A percentile compares a stretch with the other conserved stretches of the same genome.
Conservation (phyloP, 768 basidiomycete species). For the Serendipita sp. region DNA sequence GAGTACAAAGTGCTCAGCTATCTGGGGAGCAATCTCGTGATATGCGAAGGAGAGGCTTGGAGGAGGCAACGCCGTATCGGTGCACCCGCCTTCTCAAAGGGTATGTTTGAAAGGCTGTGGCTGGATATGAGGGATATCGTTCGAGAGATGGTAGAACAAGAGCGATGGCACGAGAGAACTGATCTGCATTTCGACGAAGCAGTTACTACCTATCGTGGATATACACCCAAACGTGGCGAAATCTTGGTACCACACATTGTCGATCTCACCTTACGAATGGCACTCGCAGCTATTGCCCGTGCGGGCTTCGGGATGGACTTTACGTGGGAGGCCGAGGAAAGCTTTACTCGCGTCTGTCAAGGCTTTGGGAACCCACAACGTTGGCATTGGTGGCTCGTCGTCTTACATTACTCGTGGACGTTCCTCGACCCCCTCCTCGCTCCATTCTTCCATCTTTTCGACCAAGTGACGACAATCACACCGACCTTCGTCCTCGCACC, state of each 20-base stretch:
- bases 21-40: constrained; percentile 47
- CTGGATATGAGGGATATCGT: constrained; percentile 4
- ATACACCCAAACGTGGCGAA: not conserved
- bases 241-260: not conserved
- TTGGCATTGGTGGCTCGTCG: not conserved
- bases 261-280: constrained; percentile 3
- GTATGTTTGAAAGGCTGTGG: constrained; percentile 4
- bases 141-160: constrained; percentile 3
- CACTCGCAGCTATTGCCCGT: constrained; percentile 1
- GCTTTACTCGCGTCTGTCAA: constrained; percentile 3
- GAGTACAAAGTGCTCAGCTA: constrained; percentile 32
- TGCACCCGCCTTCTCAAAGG: constrained; percentile 1
- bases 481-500: not conserved
- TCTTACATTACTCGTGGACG: not conserved
- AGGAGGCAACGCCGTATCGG: not conserved
- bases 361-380: not conserved
- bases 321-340: not conserved
- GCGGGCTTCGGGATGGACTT: constrained; percentile 5
- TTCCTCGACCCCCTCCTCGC: not conserved
- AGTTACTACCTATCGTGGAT: not conserved
- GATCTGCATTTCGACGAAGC: not conserved
- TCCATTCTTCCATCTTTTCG: not conserved
- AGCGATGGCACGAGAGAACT: not conserved
- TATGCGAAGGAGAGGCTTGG: constrained; percentile 49
- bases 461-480: not conserved